Percentiles rank a stretch among this genome's conserved stretches.
These are phyloP conservation scores for Papilionanthe hybrid DNA, from an alignment of 116 monocot genomes.

Conservation along the genomic window DNA sequence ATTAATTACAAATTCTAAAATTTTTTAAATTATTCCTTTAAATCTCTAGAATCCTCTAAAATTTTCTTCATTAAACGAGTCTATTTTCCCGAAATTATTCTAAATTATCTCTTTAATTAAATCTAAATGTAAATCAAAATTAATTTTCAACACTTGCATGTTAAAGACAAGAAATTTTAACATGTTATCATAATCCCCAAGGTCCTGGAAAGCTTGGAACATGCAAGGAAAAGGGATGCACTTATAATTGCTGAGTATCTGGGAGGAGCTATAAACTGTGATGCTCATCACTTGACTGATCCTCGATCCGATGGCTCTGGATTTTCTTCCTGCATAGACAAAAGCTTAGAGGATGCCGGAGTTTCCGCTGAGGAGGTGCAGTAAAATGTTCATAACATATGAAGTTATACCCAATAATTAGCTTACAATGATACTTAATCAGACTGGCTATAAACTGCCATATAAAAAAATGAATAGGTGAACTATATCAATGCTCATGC, in stretches of 20 bases:
- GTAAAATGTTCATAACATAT: neutral
- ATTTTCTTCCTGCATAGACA: neutral
- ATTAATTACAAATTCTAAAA: too few species aligned
- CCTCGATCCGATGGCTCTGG: conserved; percentile 66
- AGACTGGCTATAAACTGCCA: too few species aligned
- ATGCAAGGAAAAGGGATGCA: conserved; percentile 86
- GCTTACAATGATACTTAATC: neutral
- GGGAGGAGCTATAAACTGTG: conserved; percentile 89
- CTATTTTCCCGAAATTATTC: too few species aligned
- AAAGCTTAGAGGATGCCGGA: neutral
- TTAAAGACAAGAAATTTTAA: too few species aligned
- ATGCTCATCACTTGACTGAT: conserved; percentile 96
- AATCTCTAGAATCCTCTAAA: too few species aligned
- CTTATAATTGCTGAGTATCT: conserved; percentile 82
- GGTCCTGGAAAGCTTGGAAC: conserved; percentile 86
- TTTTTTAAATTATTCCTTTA: too few species aligned
- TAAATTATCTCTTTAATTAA: too few species aligned
- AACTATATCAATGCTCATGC: conserved; percentile 94
- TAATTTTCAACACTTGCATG: too few species aligned
- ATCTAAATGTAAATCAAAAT: too few species aligned
- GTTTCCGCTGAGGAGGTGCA: neutral
- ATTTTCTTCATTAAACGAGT: too few species aligned
- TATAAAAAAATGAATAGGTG: conserved; percentile 33
- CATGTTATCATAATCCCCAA: neutral
- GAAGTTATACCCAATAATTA: neutral